Evolutionary conservation across 1,284 basidiomycete species (phyloP), one percentile per base, ranked within the genome.

Genomic region (Malassezia brasiliensis): DNA sequence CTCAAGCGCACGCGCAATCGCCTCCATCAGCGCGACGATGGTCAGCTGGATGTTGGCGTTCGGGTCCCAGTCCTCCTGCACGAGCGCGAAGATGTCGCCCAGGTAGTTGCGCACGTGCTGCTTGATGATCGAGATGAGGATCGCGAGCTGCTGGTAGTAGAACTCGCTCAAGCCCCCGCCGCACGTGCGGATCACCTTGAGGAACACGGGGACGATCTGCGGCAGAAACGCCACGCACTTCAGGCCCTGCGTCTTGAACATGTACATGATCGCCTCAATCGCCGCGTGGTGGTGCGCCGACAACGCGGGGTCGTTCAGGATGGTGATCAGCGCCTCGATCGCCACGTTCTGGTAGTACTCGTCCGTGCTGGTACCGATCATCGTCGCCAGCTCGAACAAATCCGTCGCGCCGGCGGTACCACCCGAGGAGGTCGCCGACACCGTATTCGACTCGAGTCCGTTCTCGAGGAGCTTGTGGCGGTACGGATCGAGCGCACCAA

Each of bases 291-390:
- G 90, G 67, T 90, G 72, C 41, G 65, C 64, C 11, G 66, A 62
- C 12, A 74, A 60, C 41, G 69, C 59, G 19, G 65, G 63, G 42
- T 74, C 94, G 70, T 86, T 87, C 63, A 99, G 78, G 52, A 98
- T 88, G 49, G 83, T 82, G 44, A 98, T 81, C 20, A 99, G 80
- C 1, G 90, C 84, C 44, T 85, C 87, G 76, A 99, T 88, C 38
- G 91, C 93, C 4, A 94, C 89, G 7, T 89, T 90, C 74, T 98
- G 94, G 77, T 91, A 98, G 76, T 96, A 98, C 72, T 98, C 94
- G 66, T 98, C 94, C 17, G 74, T 66, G 14, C 67, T 67, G 7
- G 70, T 73, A 19, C 72, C 70, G 35, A 71, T 76, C 9, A 77
- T 77, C 65, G 80, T 79, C 62, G 81, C 79, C 15, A 81, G 76